A percentile compares a stretch with the other conserved stretches of the same genome.
phyloP scores from a whole-genome alignment of 2,329 filamentous ascomycete genomes.

The Ophidiomyces ophidiicola region DNA sequence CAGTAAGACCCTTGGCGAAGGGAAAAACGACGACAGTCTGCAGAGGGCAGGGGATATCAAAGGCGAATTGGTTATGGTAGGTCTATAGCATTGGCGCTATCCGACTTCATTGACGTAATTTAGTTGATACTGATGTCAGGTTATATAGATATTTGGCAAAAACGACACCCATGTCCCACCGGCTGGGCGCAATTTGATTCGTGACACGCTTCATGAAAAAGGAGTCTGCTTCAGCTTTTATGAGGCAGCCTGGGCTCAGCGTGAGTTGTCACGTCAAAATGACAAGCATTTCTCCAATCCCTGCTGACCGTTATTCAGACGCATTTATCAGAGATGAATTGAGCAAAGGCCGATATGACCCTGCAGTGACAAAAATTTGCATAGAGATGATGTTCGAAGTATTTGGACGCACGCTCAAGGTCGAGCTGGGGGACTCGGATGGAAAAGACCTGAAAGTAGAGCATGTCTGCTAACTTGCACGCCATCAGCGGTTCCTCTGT shows the following conservation, averaged over 20 bases:
- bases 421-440: constrained; percentile 60
- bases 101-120: not conserved
- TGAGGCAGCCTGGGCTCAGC: constrained; percentile 86
- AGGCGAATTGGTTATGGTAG: constrained; percentile 63
- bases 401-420: constrained; percentile 65
- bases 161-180: constrained; percentile 82
- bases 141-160: constrained; percentile 63
- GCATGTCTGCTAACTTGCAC: constrained; percentile 62
- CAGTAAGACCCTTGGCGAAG: constrained; percentile 58
- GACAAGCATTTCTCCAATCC: constrained; percentile 1
- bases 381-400: constrained; percentile 83
- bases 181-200: constrained; percentile 68
- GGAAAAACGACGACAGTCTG: constrained; percentile 52
- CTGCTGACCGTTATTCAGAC: constrained; percentile 35
- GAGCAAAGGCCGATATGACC: constrained; percentile 87
- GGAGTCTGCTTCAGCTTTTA: constrained; percentile 68
- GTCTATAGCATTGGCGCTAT: constrained; percentile 6
- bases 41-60: constrained; percentile 53
- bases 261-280: constrained; percentile 39
- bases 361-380: constrained; percentile 72
- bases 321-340: constrained; percentile 89
- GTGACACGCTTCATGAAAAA: constrained; percentile 65
- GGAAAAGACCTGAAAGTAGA: constrained; percentile 52
- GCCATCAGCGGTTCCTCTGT: too few species aligned
- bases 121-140: not conserved